Percentiles rank a stretch among this genome's conserved stretches.
Evolutionary conservation across 805 yeast species (phyloP).

Genomic region (Ogataea corticis): DNA sequence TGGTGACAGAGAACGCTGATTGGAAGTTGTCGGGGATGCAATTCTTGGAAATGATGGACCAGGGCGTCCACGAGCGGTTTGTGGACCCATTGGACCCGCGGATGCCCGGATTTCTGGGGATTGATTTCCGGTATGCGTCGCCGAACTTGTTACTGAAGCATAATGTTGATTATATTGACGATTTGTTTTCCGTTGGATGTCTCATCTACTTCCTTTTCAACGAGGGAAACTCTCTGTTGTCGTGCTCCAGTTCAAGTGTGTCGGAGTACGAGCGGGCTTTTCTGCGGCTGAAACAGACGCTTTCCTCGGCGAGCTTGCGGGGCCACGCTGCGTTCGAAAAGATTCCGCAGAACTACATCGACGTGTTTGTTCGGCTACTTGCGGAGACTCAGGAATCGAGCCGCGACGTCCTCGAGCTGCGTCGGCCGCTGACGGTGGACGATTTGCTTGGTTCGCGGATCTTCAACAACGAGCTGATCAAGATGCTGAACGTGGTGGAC

Average conservation of each 20-base stretch:
- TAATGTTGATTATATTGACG: slow-evolving; percentile 65
- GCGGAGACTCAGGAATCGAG: slow-evolving; percentile 42
- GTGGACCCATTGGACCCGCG: slow-evolving; percentile 75
- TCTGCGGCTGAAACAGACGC: slow-evolving; percentile 30
- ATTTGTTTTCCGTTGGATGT: slow-evolving; percentile 82
- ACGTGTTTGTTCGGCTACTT: slow-evolving; percentile 53
- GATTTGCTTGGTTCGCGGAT: slow-evolving; percentile 70
- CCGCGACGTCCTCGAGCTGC: slow-evolving; percentile 32
- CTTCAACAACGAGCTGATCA: slow-evolving; percentile 81
- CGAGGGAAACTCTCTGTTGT: slow-evolving; percentile 40
- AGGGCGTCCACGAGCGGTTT: slow-evolving; percentile 54
- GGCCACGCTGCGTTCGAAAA: slow-evolving; percentile 51
- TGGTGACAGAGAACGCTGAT: slow-evolving; percentile 81
- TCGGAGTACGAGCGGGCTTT: slow-evolving; percentile 60
- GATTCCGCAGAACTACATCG: slow-evolving; percentile 57
- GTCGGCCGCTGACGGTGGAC: slow-evolving; percentile 46
- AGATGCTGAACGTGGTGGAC: slow-evolving; percentile 78
- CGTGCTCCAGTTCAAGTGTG: slow-evolving; percentile 42
- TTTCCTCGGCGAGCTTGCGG: slow-evolving; percentile 43
- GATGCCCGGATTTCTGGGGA: slow-evolving; percentile 68
- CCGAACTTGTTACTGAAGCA: slow-evolving; percentile 79
- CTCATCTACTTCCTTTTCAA: slow-evolving; percentile 71
- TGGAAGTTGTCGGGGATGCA: slow-evolving; percentile 89
- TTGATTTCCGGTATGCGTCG: slow-evolving; percentile 73
- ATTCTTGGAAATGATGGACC: slow-evolving; percentile 46